These are phyloP conservation scores for Colletotrichum lindemuthianum DNA, from an alignment of 2,329 filamentous ascomycete species.

Conservation along the genomic window DNA sequence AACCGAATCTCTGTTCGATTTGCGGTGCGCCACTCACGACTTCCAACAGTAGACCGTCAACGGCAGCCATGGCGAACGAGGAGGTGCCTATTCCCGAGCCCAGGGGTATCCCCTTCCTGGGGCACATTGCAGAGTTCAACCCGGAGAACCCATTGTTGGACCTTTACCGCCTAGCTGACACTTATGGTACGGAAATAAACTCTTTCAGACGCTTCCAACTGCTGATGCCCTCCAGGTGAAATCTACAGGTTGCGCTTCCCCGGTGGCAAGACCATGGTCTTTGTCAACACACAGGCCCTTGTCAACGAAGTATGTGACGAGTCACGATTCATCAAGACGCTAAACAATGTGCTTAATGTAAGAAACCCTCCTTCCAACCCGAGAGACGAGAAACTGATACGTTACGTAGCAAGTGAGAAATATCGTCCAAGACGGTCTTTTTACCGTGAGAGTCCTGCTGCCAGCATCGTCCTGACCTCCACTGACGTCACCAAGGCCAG, in stretches of 20 bases:
- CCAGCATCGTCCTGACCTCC: neutral
- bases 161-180: slow-evolving; percentile 67
- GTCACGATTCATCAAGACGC: slow-evolving; percentile 70
- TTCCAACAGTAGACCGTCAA: neutral
- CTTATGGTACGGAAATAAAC: slow-evolving; percentile 64
- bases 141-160: slow-evolving; percentile 65
- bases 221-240: slow-evolving; percentile 53
- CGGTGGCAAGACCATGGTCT: slow-evolving; percentile 54
- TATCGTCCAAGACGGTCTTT: slow-evolving; percentile 55
- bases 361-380: neutral
- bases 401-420: slow-evolving; percentile 61
- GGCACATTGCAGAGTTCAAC: slow-evolving; percentile 73
- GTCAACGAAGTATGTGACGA: slow-evolving; percentile 74
- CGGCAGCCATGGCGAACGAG: slow-evolving; percentile 40
- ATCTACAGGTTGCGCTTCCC: slow-evolving; percentile 67
- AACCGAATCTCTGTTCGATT: too few species aligned
- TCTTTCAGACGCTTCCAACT: neutral
- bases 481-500: slow-evolving; percentile 19
- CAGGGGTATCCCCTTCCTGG: slow-evolving; percentile 70
- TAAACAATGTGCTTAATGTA: slow-evolving; percentile 56
- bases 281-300: slow-evolving; percentile 64
- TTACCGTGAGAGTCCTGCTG: slow-evolving; percentile 31
- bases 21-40: too few species aligned
- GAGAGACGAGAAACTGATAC: neutral
- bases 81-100: slow-evolving; percentile 53